phyloP scores from a whole-genome alignment of 1,284 basidiomycete species.

The Serendipita sp. region DNA sequence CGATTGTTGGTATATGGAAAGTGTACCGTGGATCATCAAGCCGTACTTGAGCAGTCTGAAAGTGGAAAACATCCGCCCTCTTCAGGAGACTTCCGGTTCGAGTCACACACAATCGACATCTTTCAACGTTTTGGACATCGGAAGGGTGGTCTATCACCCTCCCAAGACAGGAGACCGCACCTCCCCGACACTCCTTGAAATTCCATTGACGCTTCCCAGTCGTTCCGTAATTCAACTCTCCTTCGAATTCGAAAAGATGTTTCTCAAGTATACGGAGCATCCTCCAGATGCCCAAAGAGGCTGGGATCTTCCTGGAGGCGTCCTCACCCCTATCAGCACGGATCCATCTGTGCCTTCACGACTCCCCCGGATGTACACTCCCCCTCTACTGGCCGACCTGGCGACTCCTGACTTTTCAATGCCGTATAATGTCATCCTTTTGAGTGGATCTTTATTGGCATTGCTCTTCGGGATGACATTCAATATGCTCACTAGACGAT shows the following conservation, averaged over 20 bases:
- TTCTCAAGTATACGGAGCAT: slow-evolving; percentile 89
- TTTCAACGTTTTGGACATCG: slow-evolving; percentile 6
- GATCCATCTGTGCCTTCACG: slow-evolving; percentile 5
- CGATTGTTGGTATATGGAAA: slow-evolving; percentile 68
- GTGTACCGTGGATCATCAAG: slow-evolving; percentile 85
- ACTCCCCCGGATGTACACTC: slow-evolving; percentile 54
- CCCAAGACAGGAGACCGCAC: slow-evolving; percentile 19
- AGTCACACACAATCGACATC: background rate
- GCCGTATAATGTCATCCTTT: slow-evolving; percentile 98
- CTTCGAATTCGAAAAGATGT: slow-evolving; percentile 71
- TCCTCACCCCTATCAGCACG: slow-evolving; percentile 20
- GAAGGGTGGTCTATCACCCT: background rate
- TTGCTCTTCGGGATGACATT: slow-evolving; percentile 88
- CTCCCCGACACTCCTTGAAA: slow-evolving; percentile 60
- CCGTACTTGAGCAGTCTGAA: slow-evolving; percentile 75
- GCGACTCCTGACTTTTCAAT: slow-evolving; percentile 97
- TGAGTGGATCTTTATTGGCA: slow-evolving; percentile 81
- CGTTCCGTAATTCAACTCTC: slow-evolving; percentile 46
- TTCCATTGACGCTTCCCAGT: slow-evolving; percentile 56
- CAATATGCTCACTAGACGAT: slow-evolving; percentile 72
- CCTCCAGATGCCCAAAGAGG: slow-evolving; percentile 91
- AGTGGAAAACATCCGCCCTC: slow-evolving; percentile 18
- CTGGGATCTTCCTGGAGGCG: slow-evolving; percentile 79
- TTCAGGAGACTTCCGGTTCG: background rate
- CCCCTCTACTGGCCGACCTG: slow-evolving; percentile 72